Conservation (phyloP, 225 moss, liverwort and hornwort species). For the Pseudoscleropodium purum region DNA sequence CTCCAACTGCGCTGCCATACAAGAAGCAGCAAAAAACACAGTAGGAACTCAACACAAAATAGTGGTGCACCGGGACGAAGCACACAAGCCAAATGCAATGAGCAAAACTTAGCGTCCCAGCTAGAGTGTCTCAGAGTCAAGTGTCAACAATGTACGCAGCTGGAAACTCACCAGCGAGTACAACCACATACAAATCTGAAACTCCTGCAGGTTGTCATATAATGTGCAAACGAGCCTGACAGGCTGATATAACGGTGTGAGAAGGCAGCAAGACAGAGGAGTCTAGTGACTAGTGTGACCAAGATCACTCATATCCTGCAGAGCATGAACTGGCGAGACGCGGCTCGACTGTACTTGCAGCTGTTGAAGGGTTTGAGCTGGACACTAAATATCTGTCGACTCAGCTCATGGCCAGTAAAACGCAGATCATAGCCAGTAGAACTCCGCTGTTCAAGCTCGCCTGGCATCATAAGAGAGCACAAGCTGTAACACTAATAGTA, state of each 20-base stretch:
- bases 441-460: background rate
- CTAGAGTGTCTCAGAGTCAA: background rate
- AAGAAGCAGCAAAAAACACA: background rate
- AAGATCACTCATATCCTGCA: background rate
- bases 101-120: background rate
- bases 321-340: conserved; percentile 31
- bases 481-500: background rate
- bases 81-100: background rate
- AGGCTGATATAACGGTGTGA: conserved; percentile 14
- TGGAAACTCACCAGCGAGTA: background rate
- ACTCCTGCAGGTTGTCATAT: conserved; percentile 10
- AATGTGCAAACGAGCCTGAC: conserved; percentile 11
- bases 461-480: background rate
- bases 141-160: background rate
- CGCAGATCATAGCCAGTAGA: background rate
- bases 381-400: conserved; percentile 2
- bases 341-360: conserved; percentile 17
- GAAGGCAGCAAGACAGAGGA: background rate
- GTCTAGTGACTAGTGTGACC: background rate
- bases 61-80: background rate
- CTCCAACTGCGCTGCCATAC: conserved; percentile 45
- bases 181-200: background rate
- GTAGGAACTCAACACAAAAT: background rate
- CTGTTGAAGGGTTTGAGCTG: conserved; percentile 15
- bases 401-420: background rate